Conservation (phyloP, 2,329 filamentous ascomycete species). For the Aureobasidium subglaciale region DNA sequence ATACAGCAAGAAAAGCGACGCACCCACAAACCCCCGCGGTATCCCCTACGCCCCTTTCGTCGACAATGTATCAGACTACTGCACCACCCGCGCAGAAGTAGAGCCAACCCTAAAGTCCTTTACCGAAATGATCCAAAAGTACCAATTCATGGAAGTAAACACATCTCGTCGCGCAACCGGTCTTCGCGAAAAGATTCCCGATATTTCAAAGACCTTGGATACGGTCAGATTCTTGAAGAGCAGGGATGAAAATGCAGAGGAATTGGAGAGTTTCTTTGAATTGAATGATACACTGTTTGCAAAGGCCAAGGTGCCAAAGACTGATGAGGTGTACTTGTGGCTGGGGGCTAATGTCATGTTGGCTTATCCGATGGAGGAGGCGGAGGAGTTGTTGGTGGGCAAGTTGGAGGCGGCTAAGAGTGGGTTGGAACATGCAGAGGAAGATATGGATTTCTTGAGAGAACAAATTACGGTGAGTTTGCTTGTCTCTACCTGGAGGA, state of each 20-base stretch:
- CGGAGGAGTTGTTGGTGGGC: slow-evolving; percentile 65
- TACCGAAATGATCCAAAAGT: slow-evolving; percentile 95
- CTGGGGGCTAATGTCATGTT: slow-evolving; percentile 99
- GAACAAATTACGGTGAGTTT: slow-evolving; percentile 85
- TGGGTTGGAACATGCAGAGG: slow-evolving; percentile 81
- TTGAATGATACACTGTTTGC: slow-evolving; percentile 94
- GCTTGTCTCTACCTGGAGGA: not conserved
- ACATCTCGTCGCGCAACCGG: slow-evolving; percentile 75
- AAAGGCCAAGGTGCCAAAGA: slow-evolving; percentile 72
- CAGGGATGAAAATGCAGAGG: slow-evolving; percentile 60
- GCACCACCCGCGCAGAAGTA: slow-evolving; percentile 68
- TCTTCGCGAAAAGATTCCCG: slow-evolving; percentile 89
- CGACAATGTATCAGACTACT: slow-evolving; percentile 83
- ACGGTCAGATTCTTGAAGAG: slow-evolving; percentile 79
- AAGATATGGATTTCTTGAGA: slow-evolving; percentile 89
- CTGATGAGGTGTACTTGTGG: slow-evolving; percentile 93
- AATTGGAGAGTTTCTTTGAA: slow-evolving; percentile 89
- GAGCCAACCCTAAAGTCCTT: slow-evolving; percentile 75
- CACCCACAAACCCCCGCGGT: slow-evolving; percentile 67
- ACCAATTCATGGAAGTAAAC: slow-evolving; percentile 98
- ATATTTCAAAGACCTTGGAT: slow-evolving; percentile 92
- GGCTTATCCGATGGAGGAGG: slow-evolving; percentile 84
- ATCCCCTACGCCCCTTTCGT: slow-evolving; percentile 81
- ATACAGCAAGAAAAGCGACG: slow-evolving; percentile 21
- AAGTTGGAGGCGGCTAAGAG: slow-evolving; percentile 74